A percentile compares a stretch with the other conserved stretches of the same genome.
Evolutionary conservation across 257 asterid genomes (phyloP).

Genomic region (Petunia axillaris): DNA sequence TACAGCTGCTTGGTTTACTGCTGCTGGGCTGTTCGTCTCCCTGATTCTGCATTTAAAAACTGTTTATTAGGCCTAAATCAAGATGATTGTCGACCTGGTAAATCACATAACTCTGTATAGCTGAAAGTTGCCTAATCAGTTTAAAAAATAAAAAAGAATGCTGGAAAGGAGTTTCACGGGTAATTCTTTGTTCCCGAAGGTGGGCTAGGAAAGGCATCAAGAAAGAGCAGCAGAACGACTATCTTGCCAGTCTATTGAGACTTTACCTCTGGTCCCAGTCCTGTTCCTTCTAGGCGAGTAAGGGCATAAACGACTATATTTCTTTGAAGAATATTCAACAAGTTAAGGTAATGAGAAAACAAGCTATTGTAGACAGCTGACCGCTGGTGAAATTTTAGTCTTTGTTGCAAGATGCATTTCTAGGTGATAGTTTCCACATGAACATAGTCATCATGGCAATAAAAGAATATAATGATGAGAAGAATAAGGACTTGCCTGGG

Average conservation of each 20-base stretch:
- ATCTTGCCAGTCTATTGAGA: too few relatives aligned
- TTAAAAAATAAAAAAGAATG: too few relatives aligned
- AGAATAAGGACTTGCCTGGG: constrained; percentile 35
- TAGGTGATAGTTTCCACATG: not conserved
- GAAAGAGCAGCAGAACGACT: too few relatives aligned
- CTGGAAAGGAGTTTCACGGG: too few relatives aligned
- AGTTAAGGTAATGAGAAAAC: not conserved
- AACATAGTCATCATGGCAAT: not conserved
- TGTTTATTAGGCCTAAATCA: not conserved
- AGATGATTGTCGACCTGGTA: too few relatives aligned
- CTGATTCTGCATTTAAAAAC: constrained; percentile 53
- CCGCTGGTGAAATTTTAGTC: not conserved
- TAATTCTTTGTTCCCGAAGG: too few relatives aligned
- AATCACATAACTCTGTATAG: too few relatives aligned
- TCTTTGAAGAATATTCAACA: not conserved
- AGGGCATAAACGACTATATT: not conserved
- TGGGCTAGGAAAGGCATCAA: too few relatives aligned
- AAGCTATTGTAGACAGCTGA: not conserved
- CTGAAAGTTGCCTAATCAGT: too few relatives aligned
- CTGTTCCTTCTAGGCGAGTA: too few relatives aligned
- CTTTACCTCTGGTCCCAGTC: too few relatives aligned
- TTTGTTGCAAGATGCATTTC: not conserved
- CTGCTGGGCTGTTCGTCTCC: constrained; percentile 37
- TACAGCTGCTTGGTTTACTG: constrained; percentile 50
- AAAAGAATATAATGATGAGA: not conserved